These are phyloP conservation scores for Phialophora expanda DNA, from an alignment of 2,329 filamentous ascomycete genomes.

Conservation along the genomic window DNA sequence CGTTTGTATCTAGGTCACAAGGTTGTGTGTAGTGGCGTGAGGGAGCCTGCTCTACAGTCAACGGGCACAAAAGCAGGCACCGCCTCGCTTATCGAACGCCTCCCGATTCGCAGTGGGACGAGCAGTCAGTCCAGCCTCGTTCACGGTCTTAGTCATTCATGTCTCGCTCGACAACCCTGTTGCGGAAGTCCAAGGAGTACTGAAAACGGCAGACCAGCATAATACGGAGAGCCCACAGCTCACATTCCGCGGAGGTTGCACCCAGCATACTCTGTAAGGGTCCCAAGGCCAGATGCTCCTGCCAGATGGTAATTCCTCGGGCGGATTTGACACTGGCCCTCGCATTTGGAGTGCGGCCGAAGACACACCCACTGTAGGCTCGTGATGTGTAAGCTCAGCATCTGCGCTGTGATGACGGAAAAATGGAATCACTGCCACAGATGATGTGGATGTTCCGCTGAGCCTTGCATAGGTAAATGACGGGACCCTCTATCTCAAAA, in stretches of 20 bases:
- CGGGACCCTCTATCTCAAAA: neutral
- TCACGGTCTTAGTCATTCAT: neutral
- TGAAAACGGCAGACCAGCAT: neutral
- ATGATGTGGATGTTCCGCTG: neutral
- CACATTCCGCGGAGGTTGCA: neutral
- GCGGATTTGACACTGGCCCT: neutral
- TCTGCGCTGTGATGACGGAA: neutral
- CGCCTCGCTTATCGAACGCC: neutral
- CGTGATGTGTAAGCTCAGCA: neutral
- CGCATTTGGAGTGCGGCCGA: no score
- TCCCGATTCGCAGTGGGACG: neutral
- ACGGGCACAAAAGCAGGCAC: neutral
- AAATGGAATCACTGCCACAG: neutral
- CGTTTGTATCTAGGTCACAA: neutral
- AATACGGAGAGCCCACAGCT: neutral
- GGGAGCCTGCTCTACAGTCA: neutral
- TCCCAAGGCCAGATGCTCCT: neutral
- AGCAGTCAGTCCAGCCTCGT: neutral
- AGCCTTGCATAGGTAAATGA: neutral
- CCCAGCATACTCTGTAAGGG: neutral
- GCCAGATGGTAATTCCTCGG: neutral
- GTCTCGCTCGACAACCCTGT: neutral
- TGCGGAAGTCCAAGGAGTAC: neutral
- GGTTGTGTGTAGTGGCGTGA: neutral
- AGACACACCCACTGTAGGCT: neutral